Base-by-base conservation (phyloP, 2,329 filamentous ascomycete genomes). In the Aspergillaceae sp. region DNA sequence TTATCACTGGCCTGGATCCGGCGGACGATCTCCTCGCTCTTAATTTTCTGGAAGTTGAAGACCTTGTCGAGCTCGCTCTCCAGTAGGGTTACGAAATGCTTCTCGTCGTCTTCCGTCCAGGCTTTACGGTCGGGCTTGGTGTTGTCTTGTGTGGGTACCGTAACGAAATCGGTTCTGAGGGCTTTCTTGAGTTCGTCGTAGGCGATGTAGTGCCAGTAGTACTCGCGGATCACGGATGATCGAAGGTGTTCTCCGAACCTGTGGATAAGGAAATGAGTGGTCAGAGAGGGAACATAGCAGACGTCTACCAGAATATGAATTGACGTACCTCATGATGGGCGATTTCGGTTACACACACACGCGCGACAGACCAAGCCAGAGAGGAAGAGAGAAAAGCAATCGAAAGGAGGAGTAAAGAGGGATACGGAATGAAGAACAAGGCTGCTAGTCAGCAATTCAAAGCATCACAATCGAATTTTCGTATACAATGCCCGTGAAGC, bases 191-290 rank as follows among this genome's bases (percentile, higher is more conserved):
- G 79, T 54, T 84, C 87, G 66, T 96, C 90, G 73, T 98, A 98
- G 71, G 88, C 86, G 71, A 98, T 96, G 73, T 98, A 98, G 75
- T 95, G 88, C 83, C 90, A 95, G 68, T 90, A 84, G 74, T 94
- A 98, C 72, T 97, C 90, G 75, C 87, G 89, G 70, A 97, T 94
- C 63, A 95, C 79, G 65, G 90, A 96, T 61, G 88, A 91, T 54
- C 88, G 88, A 62, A 98, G 82, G 77, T 98, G 90, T 71, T 96
- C 87, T 67, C 92, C 92, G 76, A 97, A 98, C 77, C 80, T 84
- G 19, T 19, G 19, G 47, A 40, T 28, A 34, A 35, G 47, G 44
- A 43, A 42, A 42, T 40, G 37, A 40, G 29, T 8, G 29, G 46
- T 59, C 35, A 57, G 52, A 45, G 43, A 57, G 43, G 45, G 35